Conservation (phyloP, 352 stramenopile genomes). For the Phytophthora cactorum region DNA sequence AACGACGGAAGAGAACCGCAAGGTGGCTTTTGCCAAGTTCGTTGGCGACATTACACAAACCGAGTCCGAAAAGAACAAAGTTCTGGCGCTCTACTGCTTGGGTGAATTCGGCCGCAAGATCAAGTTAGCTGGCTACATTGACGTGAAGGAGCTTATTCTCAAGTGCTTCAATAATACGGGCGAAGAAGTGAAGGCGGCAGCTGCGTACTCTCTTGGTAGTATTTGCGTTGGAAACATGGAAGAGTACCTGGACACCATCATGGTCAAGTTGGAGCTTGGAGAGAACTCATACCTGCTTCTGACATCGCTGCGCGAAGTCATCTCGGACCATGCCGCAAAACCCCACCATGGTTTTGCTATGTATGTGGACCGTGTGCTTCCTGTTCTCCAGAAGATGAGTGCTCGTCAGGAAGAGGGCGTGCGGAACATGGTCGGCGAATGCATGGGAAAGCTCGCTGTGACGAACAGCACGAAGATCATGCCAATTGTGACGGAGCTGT, state of each 20-base stretch:
- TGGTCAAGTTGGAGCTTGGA: slow-evolving; percentile 90
- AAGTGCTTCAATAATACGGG: slow-evolving; percentile 82
- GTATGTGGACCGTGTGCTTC: slow-evolving; percentile 91
- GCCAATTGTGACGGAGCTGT: slow-evolving; percentile 88
- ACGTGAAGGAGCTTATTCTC: slow-evolving; percentile 92
- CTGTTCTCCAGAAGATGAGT: slow-evolving; percentile 94
- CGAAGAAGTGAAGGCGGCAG: slow-evolving; percentile 97
- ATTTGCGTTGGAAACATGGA: slow-evolving; percentile 95
- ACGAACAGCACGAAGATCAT: slow-evolving; percentile 92
- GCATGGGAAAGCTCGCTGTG: slow-evolving; percentile 94
- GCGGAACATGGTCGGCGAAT: slow-evolving; percentile 98
- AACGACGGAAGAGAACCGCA: slow-evolving; percentile 60
- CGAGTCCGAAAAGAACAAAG: slow-evolving; percentile 70
- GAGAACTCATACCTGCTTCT: slow-evolving; percentile 98
- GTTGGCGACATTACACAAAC: slow-evolving; percentile 65
- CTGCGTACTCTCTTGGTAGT: slow-evolving; percentile 96
- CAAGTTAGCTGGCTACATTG: slow-evolving; percentile 82
- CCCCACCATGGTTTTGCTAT: slow-evolving; percentile 76
- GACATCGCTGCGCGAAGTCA: slow-evolving; percentile 96
- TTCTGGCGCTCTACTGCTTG: slow-evolving; percentile 94
- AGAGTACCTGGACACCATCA: slow-evolving; percentile 92
- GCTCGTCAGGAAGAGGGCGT: slow-evolving; percentile 95
- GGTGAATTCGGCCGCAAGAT: slow-evolving; percentile 95
- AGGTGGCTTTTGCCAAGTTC: slow-evolving; percentile 79
- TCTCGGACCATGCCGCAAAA: slow-evolving; percentile 81